Evolutionary conservation across 371 early-diverging fungal genomes (phyloP).

Genomic region (Smittium culicis): DNA sequence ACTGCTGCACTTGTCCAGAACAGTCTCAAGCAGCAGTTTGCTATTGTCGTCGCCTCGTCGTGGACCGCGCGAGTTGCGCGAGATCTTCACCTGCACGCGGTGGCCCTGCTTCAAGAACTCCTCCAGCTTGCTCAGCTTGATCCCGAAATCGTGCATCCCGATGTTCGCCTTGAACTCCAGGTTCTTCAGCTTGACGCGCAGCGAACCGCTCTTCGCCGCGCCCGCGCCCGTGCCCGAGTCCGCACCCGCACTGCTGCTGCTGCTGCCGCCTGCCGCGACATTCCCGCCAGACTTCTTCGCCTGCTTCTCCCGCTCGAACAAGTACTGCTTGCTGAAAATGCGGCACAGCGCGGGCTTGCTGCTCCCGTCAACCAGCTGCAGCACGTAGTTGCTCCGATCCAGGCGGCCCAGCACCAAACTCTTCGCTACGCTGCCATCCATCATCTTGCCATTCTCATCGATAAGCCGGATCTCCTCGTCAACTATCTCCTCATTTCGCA

Average conservation of each 20-base stretch:
- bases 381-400: slow-evolving; percentile 16
- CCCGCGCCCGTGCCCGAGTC: neutral
- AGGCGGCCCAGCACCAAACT: slow-evolving; percentile 7
- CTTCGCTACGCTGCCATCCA: neutral
- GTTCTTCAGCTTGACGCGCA: slow-evolving; percentile 15
- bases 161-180: slow-evolving; percentile 15
- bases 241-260: neutral
- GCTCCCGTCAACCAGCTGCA: slow-evolving; percentile 19
- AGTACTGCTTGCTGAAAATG: slow-evolving; percentile 19
- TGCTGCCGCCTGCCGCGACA: neutral
- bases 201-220: neutral
- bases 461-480: neutral
- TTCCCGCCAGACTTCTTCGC: slow-evolving; percentile 17
- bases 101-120: slow-evolving; percentile 17
- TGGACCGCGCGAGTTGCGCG: neutral
- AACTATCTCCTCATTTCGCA: slow-evolving; percentile 7
- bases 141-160: slow-evolving; percentile 17
- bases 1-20: neutral
- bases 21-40: neutral
- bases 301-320: slow-evolving; percentile 23
- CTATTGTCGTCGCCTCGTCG: neutral
- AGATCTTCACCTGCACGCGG: slow-evolving; percentile 15
- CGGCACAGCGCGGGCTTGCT: slow-evolving; percentile 21
- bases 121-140: slow-evolving; percentile 15
- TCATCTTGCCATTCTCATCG: neutral